Base-by-base conservation (phyloP, 2,329 filamentous ascomycete genomes). In the Macrophomina tecta region DNA sequence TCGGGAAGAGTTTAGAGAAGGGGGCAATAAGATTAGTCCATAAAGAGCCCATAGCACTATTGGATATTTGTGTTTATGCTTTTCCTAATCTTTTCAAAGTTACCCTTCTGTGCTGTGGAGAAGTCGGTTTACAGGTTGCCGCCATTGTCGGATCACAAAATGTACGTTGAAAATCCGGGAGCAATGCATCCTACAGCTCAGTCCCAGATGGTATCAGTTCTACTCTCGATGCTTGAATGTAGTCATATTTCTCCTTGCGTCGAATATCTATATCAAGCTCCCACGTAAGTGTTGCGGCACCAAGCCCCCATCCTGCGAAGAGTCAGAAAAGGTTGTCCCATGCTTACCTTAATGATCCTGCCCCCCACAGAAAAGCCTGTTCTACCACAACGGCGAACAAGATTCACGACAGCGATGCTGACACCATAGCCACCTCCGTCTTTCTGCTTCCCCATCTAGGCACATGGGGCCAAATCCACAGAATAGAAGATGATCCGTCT, bases 321-420 rank as follows among this genome's bases (percentile, higher is more conserved):
- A 14, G 5, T 5, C 11, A 45, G 16, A 45, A n/a, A 23, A 23
- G 23, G 23, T 3, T 45, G 4, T 23, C 30, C 32, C 28, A 9
- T 8, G 49, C 23, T 34, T 14, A 55, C 52, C 34, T 55, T 55
- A n/a, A 55, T 55, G 52, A 55, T 55, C 52, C 52, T 55, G 32
- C 11, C 42, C 42, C 18, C 42, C 42, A 45, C 11, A 28, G 7
- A 8, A 12, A 38, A 38, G 7, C 11, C 36, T 55, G 8, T 18
- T 18, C 34, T n/a, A 34, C 11, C 11, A n/a, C 14, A 30, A 14
- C 23, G 28, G n/a, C 23, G 23, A 14, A 14, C 32, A 14, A 14
- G 7, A n/a, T 16, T 2, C 1, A 12, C 42, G 42, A 45, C 42
- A 45, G 42, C 42, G 23, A 23, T 23, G 16, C 11, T n/a, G 16